Percentiles rank a stretch among this genome's conserved stretches.
Evolutionary conservation across 2,329 filamentous ascomycete genomes (phyloP).

Genomic region (Aspergillus ochraceoroseus): DNA sequence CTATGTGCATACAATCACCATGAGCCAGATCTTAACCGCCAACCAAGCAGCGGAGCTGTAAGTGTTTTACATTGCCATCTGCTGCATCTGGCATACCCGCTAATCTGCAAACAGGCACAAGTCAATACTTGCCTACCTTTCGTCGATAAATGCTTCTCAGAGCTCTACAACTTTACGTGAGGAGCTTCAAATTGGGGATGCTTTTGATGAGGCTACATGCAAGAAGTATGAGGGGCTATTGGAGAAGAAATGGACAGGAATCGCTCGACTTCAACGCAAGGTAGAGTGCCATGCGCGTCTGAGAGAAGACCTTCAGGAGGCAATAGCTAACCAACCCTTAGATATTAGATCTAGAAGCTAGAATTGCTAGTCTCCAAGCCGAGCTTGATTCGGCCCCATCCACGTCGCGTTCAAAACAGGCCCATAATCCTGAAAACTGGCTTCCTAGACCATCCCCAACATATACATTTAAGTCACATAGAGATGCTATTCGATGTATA

Average conservation of each 20-base stretch:
- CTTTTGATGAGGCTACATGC: conserved; percentile 70
- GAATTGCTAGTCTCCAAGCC: conserved; percentile 54
- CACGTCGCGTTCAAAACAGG: conserved; percentile 8
- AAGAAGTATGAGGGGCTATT: conserved; percentile 93
- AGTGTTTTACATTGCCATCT: conserved; percentile 39
- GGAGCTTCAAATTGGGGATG: conserved; percentile 57
- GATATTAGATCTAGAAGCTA: conserved; percentile 92
- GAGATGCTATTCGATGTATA: conserved; percentile 75
- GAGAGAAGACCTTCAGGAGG: neutral
- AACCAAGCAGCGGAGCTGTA: conserved; percentile 87
- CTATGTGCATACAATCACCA: conserved; percentile 31
- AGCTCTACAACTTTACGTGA: conserved; percentile 67
- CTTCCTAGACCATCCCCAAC: conserved; percentile 50
- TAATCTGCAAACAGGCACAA: conserved; percentile 63
- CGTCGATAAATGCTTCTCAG: conserved; percentile 64
- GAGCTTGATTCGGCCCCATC: conserved; percentile 12
- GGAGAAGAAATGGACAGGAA: conserved; percentile 98
- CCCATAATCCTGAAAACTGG: conserved; percentile 21
- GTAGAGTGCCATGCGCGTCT: conserved; percentile 43
- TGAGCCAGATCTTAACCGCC: conserved; percentile 70
- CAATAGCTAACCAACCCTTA: conserved; percentile 34
- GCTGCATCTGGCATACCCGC: neutral
- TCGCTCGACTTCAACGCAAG: conserved; percentile 93
- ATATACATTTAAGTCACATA: conserved; percentile 76
- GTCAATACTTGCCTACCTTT: conserved; percentile 86